Percentiles rank a stretch among this genome's conserved stretches.
Conservation (phyloP, 106 monocot species). For the Dendrobium catenatum region DNA sequence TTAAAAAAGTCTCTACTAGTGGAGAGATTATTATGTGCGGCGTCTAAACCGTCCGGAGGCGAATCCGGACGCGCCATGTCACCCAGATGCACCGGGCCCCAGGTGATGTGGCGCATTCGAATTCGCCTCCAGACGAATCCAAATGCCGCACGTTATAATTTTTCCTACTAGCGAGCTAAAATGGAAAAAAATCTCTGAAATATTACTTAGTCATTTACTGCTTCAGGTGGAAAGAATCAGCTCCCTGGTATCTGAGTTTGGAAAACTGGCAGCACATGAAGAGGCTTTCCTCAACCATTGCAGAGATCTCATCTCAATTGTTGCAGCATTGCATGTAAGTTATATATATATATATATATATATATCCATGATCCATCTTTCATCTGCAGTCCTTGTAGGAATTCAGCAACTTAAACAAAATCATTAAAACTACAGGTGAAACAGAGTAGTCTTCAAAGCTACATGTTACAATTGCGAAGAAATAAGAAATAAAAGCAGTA, state of each 20-base stretch:
- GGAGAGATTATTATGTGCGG: too few relatives aligned
- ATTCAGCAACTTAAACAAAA: neutral
- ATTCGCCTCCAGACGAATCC: too few relatives aligned
- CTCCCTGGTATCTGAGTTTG: slow-evolving; percentile 33
- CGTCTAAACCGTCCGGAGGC: too few relatives aligned
- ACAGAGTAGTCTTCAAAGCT: slow-evolving; percentile 46
- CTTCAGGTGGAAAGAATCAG: slow-evolving; percentile 34
- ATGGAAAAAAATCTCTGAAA: neutral
- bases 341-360: slow-evolving; percentile 12
- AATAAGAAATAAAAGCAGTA: too few relatives aligned
- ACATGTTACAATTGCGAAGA: slow-evolving; percentile 25
- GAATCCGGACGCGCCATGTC: too few relatives aligned
- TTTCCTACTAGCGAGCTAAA: too few relatives aligned
- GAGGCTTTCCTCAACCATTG: slow-evolving; percentile 38
- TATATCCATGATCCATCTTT: neutral
- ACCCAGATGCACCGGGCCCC: too few relatives aligned
- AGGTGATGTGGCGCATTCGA: too few relatives aligned
- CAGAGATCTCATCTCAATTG: slow-evolving; percentile 34
- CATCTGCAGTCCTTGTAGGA: too few relatives aligned
- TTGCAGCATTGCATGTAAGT: slow-evolving; percentile 9
- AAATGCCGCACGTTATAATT: too few relatives aligned
- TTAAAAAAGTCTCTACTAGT: neutral
- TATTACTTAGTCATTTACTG: neutral
- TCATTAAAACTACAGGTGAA: slow-evolving; percentile 30
- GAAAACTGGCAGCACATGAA: slow-evolving; percentile 31